Evolutionary conservation across 2,329 filamentous ascomycete genomes (phyloP).

Genomic region (Aspergillus tubingensis): DNA sequence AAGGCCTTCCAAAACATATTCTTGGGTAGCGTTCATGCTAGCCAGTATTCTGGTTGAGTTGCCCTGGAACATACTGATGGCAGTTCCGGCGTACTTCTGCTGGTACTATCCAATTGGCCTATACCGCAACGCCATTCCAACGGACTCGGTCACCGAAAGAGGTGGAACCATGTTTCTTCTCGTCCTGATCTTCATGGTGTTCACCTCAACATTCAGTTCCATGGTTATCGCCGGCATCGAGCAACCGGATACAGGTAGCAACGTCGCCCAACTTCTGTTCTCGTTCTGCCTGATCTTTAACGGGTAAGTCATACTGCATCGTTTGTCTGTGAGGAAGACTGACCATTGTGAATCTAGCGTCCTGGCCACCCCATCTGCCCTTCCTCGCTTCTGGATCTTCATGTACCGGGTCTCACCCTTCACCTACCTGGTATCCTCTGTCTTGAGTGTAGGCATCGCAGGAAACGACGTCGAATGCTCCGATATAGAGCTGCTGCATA

Average conservation of each 20-base stretch:
- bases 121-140: constrained; percentile 40
- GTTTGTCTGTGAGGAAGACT: neutral
- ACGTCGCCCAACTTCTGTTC: constrained; percentile 60
- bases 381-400: constrained; percentile 75
- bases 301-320: constrained; percentile 25
- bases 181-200: constrained; percentile 67
- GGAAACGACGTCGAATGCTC: constrained; percentile 35
- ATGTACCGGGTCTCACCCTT: constrained; percentile 72
- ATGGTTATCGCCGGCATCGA: constrained; percentile 71
- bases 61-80: constrained; percentile 63
- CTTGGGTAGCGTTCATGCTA: constrained; percentile 69
- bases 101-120: constrained; percentile 66
- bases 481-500: constrained; percentile 34
- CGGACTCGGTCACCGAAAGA: constrained; percentile 47
- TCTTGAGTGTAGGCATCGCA: constrained; percentile 39
- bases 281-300: constrained; percentile 62
- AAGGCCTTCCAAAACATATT: constrained; percentile 66
- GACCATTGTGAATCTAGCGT: constrained; percentile 48
- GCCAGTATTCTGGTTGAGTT: constrained; percentile 70
- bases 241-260: constrained; percentile 65
- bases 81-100: constrained; percentile 58
- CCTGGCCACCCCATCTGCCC: constrained; percentile 57
- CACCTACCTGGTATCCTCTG: constrained; percentile 58
- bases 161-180: constrained; percentile 66
- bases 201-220: constrained; percentile 69